phyloP scores from a whole-genome alignment of 129 eudicot genomes.

The Chrysanthemum lavandulifolium region DNA sequence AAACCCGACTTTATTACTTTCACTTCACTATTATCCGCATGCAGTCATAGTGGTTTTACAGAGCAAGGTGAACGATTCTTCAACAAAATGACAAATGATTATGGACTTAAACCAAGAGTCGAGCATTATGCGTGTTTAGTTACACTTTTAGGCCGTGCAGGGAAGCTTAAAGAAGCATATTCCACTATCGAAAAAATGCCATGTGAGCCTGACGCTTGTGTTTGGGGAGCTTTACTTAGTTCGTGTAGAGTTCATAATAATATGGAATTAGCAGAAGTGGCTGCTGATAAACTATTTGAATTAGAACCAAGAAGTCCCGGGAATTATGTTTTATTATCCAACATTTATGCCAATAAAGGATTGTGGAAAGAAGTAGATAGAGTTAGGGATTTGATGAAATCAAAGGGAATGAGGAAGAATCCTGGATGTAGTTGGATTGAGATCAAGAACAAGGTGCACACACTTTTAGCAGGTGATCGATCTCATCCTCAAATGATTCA shows the following conservation, averaged over 20 bases:
- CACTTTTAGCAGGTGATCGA: slow-evolving; percentile 81
- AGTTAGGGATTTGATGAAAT: slow-evolving; percentile 73
- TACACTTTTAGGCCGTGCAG: slow-evolving; percentile 83
- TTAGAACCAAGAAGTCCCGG: slow-evolving; percentile 87
- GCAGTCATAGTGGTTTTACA: slow-evolving; percentile 83
- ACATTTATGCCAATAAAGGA: slow-evolving; percentile 77
- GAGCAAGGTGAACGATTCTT: slow-evolving; percentile 68
- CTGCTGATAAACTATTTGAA: slow-evolving; percentile 65
- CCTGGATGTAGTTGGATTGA: slow-evolving; percentile 99
- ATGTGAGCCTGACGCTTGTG: slow-evolving; percentile 80
- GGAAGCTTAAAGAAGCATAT: slow-evolving; percentile 81
- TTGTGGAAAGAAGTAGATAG: slow-evolving; percentile 67
- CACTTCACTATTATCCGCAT: slow-evolving; percentile 75
- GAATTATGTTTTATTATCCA: slow-evolving; percentile 76
- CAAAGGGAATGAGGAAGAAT: slow-evolving; percentile 79
- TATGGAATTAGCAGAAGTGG: slow-evolving; percentile 58
- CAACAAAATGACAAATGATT: slow-evolving; percentile 50
- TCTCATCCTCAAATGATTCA: slow-evolving; percentile 75
- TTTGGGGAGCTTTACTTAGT: slow-evolving; percentile 94
- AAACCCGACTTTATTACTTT: slow-evolving; percentile 76
- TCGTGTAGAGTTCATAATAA: slow-evolving; percentile 76
- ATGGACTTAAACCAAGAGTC: slow-evolving; percentile 58
- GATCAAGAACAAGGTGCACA: slow-evolving; percentile 77
- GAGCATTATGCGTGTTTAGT: slow-evolving; percentile 94
- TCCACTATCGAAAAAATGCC: slow-evolving; percentile 68